phyloP scores from a whole-genome alignment of 257 asterid genomes.

The Solanum habrochaites region DNA sequence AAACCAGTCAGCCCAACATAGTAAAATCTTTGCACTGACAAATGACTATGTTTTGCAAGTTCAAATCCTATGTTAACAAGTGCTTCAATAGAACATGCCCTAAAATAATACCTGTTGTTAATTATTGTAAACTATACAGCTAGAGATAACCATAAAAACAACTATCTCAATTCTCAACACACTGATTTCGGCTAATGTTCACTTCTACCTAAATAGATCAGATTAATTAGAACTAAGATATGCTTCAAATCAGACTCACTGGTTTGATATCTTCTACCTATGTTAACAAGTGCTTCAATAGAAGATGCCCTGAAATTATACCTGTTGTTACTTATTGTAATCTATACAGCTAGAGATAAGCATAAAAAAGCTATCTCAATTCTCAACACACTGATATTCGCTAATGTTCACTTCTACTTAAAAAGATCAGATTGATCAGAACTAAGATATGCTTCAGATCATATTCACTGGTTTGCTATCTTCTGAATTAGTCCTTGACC shows the following conservation, averaged over 20 bases:
- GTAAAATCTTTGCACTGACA: background rate
- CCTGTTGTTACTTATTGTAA: background rate
- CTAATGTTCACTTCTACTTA: background rate
- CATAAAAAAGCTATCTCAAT: background rate
- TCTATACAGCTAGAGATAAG: background rate
- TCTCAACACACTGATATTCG: background rate
- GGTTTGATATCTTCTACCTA: background rate
- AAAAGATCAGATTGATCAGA: background rate
- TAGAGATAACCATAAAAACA: background rate
- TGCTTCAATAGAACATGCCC: background rate
- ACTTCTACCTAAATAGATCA: background rate
- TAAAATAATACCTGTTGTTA: background rate
- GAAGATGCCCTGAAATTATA: background rate
- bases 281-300: background rate
- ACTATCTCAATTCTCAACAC: background rate
- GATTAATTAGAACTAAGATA: background rate
- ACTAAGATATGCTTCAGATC: background rate
- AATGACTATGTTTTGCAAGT: background rate
- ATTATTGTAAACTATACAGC: background rate
- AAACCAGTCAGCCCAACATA: background rate
- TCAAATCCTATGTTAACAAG: background rate
- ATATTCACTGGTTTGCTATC: background rate
- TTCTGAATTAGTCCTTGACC: background rate
- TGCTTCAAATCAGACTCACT: background rate
- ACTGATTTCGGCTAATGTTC: background rate